A percentile compares a stretch with the other conserved stretches of the same genome.
Evolutionary conservation across 768 basidiomycete genomes (phyloP).

Genomic region (Pulveroboletus frians): DNA sequence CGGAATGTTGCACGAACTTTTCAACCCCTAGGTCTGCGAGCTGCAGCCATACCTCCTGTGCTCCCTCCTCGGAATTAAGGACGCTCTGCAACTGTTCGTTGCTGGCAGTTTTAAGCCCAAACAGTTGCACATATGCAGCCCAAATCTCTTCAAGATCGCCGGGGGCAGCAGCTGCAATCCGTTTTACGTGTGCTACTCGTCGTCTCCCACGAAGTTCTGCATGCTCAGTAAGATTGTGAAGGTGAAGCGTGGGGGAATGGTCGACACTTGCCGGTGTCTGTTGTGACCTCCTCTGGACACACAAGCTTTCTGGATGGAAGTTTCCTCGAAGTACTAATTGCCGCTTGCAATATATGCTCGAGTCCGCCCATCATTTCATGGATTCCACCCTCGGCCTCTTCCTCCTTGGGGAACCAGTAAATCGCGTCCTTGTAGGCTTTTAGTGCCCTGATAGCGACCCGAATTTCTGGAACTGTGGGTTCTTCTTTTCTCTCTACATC

Average conservation of each 20-base stretch:
- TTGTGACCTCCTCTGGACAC: neutral
- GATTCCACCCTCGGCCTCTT: conserved; percentile 4
- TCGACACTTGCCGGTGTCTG: neutral
- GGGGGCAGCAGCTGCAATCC: neutral
- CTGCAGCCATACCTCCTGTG: neutral
- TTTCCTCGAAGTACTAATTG: conserved; percentile 1
- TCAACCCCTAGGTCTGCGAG: conserved; percentile 2
- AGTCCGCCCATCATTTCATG: conserved; percentile 7
- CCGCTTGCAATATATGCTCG: neutral
- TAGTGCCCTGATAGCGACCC: neutral
- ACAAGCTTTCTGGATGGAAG: neutral
- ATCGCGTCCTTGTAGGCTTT: conserved; percentile 1
- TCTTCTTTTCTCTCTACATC: conserved; percentile 5
- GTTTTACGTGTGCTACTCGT: neutral
- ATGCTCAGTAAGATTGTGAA: too few species aligned
- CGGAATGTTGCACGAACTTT: neutral
- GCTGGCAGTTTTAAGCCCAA: neutral
- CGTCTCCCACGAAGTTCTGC: neutral
- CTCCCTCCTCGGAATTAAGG: neutral
- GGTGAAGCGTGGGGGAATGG: too few species aligned
- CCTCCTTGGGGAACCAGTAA: conserved; percentile 6
- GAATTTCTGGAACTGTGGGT: neutral
- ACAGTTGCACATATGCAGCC: conserved; percentile 2
- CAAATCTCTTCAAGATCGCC: conserved; percentile 9
- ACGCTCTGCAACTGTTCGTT: neutral